Evolutionary conservation across 352 stramenopile genomes (phyloP), one percentile per base, ranked within the genome.

Genomic region (Pythium grandisporangium): DNA sequence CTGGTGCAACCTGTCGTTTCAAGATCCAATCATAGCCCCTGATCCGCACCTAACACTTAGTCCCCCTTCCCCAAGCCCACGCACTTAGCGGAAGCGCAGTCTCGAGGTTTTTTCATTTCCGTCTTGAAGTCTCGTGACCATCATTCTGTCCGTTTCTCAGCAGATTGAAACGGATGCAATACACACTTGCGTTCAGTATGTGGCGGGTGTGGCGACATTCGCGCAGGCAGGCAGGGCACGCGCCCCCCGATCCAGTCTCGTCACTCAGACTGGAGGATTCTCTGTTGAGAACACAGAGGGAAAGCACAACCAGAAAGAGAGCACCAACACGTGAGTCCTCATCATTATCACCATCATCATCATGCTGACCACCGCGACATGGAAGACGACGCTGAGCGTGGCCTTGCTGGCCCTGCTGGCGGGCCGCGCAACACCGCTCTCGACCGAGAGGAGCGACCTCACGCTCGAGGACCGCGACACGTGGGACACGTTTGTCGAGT

Each of bases 401-500:
- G 45, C 45, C 23, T 21, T 47, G 16, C 30, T 46, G 20, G 46
- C 30, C 5, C n/a, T 29, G 6, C 17, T n/a, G n/a, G n/a, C n/a
- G n/a, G n/a, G n/a, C n/a, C n/a, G 25, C 3, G 38, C 23, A 17
- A 42, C 33, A 22, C 37, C 37, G 30, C 38, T 53, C 30, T 41
- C 46, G 11, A 42, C 37, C 3, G 46, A 53, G 32, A 35, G 45
- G 36, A 23, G 17, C 11, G 45, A 45, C 22, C 38, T 53, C 16
- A n/a, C 13, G 13, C 8, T 32, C 6, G 5, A 6, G 20, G 30
- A 47, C n/a, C 30, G 23, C 16, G 25, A 38, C 4, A 33, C 40
- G 2, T 81, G 68, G 68, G 55, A 66, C 21, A 32, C 48, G 14
- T 81, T 81, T 35, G 60, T 81, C 16, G 60, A 78, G 40, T 78